These are phyloP conservation scores for Clitopilus passeckerianus DNA, from an alignment of 768 basidiomycete genomes.

Conservation along the genomic window DNA sequence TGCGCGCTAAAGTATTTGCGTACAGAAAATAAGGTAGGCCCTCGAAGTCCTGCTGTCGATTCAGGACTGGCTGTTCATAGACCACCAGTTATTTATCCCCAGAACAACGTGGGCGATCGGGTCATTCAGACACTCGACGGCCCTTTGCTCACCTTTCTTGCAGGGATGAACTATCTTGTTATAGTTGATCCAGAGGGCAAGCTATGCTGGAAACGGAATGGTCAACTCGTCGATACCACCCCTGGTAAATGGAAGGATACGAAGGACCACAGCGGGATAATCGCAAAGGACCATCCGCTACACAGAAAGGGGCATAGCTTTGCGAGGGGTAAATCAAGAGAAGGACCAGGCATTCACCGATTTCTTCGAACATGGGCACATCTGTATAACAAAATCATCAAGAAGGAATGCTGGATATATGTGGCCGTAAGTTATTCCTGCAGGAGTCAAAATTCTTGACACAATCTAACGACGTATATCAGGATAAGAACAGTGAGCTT, in stretches of 20 bases:
- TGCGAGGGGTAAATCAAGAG: slow-evolving; percentile 16
- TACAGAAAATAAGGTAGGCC: slow-evolving; percentile 37
- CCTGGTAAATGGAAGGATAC: slow-evolving; percentile 60
- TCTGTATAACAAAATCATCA: slow-evolving; percentile 52
- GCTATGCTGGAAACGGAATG: slow-evolving; percentile 53
- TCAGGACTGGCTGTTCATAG: too few species aligned
- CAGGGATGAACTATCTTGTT: slow-evolving; percentile 65
- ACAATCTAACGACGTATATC: not conserved
- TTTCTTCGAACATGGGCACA: slow-evolving; percentile 12
- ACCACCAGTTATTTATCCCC: slow-evolving; percentile 45
- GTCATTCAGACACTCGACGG: not conserved
- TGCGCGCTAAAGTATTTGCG: not conserved
- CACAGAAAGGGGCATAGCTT: slow-evolving; percentile 7
- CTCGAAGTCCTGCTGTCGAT: too few species aligned
- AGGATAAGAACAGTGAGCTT: slow-evolving; percentile 50
- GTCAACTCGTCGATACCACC: slow-evolving; percentile 55
- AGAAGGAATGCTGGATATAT: slow-evolving; percentile 66
- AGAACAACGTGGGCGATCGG: slow-evolving; percentile 39
- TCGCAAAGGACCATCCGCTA: slow-evolving; percentile 30
- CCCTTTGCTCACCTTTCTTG: not conserved
- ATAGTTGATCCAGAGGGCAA: slow-evolving; percentile 48
- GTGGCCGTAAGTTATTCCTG: slow-evolving; percentile 39
- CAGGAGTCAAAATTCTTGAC: not conserved
- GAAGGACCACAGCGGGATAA: slow-evolving; percentile 49
- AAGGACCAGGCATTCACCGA: slow-evolving; percentile 10